Base-by-base conservation (phyloP, 148 eudicot species). In the Heliosperma pusillum region DNA sequence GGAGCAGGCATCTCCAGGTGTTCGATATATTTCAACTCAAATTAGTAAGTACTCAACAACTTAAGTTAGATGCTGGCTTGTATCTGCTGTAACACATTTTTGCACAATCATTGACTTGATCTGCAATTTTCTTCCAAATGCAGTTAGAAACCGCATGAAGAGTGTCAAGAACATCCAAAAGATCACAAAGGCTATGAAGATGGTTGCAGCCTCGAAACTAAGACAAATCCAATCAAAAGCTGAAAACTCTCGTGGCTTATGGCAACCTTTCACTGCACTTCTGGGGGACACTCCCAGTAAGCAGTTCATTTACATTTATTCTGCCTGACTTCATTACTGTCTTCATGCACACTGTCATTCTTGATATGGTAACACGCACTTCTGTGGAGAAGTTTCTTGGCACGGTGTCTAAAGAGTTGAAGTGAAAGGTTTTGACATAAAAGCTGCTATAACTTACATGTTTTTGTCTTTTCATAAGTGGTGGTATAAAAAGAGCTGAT, bases 161-260 rank as follows among this genome's bases (percentile, higher is more conserved):
- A 92, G 97, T 89, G 92, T 95, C 26, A 88, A 87, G 81, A 95
- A 86, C 79, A 95, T 95, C 74, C 99, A 95, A 85, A 95, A 95
- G 76, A 95, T 92, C 71, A 95, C 99, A 5, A 95, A 95, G 88
- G 97, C 97, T 15, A 95, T 95, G 99, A 95, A 95, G 91, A 95
- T 95, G 99, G 99, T 95, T 92, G 99, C 99, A 83, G 97, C 99
- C 72, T 95, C 97, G 58, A 95, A 95, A 87, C 86, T 95, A 75
- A 85, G 99, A 74, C 97, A 93, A 66, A 82, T 92, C 78, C 99
- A 95, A 84, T 60, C 81, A 20, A 95, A 82, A 82, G 89, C 97
- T 71, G 99, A 95, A 73, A 92, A 95, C 69, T 92, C 99, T 33
- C 99, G 99, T 88, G 96, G 99, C 69, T 76, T 92, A 55, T 95